Evolutionary conservation across 192 early-diverging fungal species (phyloP).

Genomic region (Mortierella alpina): DNA sequence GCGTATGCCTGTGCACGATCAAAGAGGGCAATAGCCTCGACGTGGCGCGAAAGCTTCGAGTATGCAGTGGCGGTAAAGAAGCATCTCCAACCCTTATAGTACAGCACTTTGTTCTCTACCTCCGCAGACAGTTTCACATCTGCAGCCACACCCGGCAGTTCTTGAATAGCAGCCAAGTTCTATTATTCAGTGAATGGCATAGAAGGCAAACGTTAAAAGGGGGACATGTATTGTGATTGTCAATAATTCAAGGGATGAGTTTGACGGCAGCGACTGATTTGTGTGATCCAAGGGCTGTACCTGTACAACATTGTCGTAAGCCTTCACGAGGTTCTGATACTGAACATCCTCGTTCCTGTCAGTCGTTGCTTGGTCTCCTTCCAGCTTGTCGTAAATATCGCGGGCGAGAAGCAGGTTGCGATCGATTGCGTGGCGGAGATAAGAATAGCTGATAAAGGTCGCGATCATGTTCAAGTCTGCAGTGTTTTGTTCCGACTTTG

Average conservation of each 20-base stretch:
- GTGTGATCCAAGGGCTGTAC: slow-evolving; percentile 42
- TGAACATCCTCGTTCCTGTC: slow-evolving; percentile 56
- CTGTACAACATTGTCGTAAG: slow-evolving; percentile 72
- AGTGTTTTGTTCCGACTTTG: slow-evolving; percentile 71
- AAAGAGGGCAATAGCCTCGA: slow-evolving; percentile 70
- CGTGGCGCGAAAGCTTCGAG: slow-evolving; percentile 50
- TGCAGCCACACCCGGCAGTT: slow-evolving; percentile 62
- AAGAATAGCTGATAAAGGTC: slow-evolving; percentile 67
- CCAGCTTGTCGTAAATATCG: slow-evolving; percentile 53
- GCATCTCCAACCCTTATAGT: slow-evolving; percentile 71
- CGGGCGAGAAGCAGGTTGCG: slow-evolving; percentile 65
- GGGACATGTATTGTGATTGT: not conserved
- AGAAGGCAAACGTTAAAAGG: not conserved
- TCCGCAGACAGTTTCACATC: slow-evolving; percentile 59
- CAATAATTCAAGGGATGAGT: not conserved
- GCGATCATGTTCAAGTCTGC: slow-evolving; percentile 65
- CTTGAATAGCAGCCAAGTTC: slow-evolving; percentile 65
- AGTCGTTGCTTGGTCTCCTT: slow-evolving; percentile 27
- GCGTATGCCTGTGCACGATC: slow-evolving; percentile 66
- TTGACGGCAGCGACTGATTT: not conserved
- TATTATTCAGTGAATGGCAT: slow-evolving; percentile 20
- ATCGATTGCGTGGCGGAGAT: slow-evolving; percentile 65
- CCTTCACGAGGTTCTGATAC: slow-evolving; percentile 71
- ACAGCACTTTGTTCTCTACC: slow-evolving; percentile 59
- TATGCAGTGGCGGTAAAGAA: slow-evolving; percentile 66